A percentile compares a stretch with the other conserved stretches of the same genome.
phyloP scores from a whole-genome alignment of 176 grass and related monocot species.

The Oryza glumipatula region DNA sequence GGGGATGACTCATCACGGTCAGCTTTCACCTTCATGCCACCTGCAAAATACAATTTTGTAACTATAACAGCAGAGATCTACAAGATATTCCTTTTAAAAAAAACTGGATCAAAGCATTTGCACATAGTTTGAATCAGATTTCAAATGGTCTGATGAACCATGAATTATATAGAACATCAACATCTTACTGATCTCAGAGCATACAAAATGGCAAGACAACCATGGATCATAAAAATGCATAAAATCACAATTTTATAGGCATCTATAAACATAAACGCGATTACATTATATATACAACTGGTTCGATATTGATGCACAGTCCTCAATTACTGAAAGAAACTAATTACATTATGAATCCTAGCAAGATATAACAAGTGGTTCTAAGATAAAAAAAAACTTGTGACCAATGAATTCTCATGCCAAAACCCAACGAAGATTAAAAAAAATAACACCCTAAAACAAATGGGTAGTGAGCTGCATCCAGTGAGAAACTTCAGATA shows the following conservation, averaged over 20 bases:
- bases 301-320: neutral
- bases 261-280: neutral
- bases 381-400: neutral
- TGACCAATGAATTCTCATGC: neutral
- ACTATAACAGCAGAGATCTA: neutral
- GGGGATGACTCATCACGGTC: conserved; percentile 91
- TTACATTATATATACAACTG: neutral
- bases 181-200: neutral
- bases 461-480: neutral
- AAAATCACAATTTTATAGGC: neutral
- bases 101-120: too few species aligned
- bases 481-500: neutral
- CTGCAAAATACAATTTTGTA: conserved; percentile 35
- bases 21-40: conserved; percentile 97
- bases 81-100: neutral
- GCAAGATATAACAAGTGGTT: neutral
- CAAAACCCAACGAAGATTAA: neutral
- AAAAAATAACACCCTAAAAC: neutral
- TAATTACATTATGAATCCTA: neutral
- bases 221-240: neutral
- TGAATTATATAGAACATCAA: neutral
- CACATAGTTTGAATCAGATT: neutral
- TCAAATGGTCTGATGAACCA: too few species aligned
- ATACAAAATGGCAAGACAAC: neutral
- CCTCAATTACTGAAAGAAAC: neutral